Evolutionary conservation across 73 alveolate species (phyloP), one percentile per base, ranked within the genome.

Genomic region (Tetrahymena thermophila): DNA sequence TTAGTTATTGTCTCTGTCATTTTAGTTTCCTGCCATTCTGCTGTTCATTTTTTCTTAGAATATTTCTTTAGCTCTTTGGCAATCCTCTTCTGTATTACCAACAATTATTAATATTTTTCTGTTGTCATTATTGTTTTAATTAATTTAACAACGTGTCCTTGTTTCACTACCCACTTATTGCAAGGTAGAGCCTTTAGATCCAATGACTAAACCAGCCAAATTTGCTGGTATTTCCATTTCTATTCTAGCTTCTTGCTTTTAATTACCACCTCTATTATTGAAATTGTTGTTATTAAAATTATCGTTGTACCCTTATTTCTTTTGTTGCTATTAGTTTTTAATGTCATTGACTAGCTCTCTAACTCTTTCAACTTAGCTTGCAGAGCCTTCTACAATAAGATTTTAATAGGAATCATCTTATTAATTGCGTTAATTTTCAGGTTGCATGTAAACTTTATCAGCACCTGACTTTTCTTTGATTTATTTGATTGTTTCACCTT

Each of bases 401-500:
- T 71, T 71, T 71, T 71, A 8, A 71, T 28, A 71, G 4, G 35
- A 71, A 31, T 71, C 89, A 71, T 71, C 37, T 71, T 28, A 71
- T 1, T 71, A 21, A 50, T 15, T 71, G 23, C 89, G 89, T 34
- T 71, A 19, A n/a, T 71, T 71, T 8, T 71, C 89, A 71, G 42
- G 89, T 71, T 71, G 89, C 89, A 71, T 71, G n/a, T 98, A 98
- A 37, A 99, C 97, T 56, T 95, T 99, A 95, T 98, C 98, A 34
- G 99, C 98, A 89, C 99, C 99, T 85, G 99, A 96, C 93, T 99
- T 99, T 93, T 97, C 96, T 95, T 99, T 97, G 35, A 99, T 96
- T 93, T 98, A 57, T 57, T 99, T 94, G 84, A 99, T 99, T 10
- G 99, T 99, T 94, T 99, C 99, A 56, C 99, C 99, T 95, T 98